Percentiles rank a stretch among this genome's conserved stretches.
Evolutionary conservation across 345 rosid species (phyloP).

Genomic region (Brassica carinata): DNA sequence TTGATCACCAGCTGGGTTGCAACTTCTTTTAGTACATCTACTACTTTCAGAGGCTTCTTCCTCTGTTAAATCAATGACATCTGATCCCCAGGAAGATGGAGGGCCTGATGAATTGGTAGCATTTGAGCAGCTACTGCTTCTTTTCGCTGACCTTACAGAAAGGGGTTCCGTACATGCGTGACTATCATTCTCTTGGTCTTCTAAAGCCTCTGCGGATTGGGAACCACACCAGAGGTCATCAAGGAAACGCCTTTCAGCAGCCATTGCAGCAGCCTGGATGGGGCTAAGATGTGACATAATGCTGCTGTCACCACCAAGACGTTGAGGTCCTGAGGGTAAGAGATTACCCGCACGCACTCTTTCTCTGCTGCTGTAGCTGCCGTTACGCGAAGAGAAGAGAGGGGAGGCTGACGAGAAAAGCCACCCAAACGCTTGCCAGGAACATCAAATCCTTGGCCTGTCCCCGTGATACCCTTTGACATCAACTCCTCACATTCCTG

Average conservation of each 20-base stretch:
- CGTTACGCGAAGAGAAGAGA: constrained; percentile 59
- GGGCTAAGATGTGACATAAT: constrained; percentile 79
- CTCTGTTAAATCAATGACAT: constrained; percentile 46
- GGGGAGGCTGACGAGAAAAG: constrained; percentile 66
- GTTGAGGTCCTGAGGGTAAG: constrained; percentile 74
- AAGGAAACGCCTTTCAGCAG: constrained; percentile 83
- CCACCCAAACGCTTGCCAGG: constrained; percentile 86
- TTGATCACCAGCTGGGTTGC: constrained; percentile 31
- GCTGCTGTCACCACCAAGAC: constrained; percentile 80
- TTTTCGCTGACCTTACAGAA: constrained; percentile 45
- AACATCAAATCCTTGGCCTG: constrained; percentile 75
- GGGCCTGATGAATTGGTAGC: not conserved
- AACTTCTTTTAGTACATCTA: constrained; percentile 49
- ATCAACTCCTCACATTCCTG: constrained; percentile 93
- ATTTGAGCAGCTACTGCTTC: constrained; percentile 45
- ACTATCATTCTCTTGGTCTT: constrained; percentile 48
- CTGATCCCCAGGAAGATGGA: constrained; percentile 32
- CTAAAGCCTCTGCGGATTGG: constrained; percentile 47
- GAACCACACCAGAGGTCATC: constrained; percentile 91
- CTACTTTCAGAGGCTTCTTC: constrained; percentile 15
- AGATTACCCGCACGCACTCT: constrained; percentile 59
- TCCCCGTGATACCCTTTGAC: constrained; percentile 68
- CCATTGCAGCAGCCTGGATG: constrained; percentile 97
- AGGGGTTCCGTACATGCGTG: constrained; percentile 39
- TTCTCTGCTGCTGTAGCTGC: constrained; percentile 75